A percentile compares a stretch with the other conserved stretches of the same genome.
phyloP scores from a whole-genome alignment of 2,329 filamentous ascomycete species.

The Colletotrichum shisoi region DNA sequence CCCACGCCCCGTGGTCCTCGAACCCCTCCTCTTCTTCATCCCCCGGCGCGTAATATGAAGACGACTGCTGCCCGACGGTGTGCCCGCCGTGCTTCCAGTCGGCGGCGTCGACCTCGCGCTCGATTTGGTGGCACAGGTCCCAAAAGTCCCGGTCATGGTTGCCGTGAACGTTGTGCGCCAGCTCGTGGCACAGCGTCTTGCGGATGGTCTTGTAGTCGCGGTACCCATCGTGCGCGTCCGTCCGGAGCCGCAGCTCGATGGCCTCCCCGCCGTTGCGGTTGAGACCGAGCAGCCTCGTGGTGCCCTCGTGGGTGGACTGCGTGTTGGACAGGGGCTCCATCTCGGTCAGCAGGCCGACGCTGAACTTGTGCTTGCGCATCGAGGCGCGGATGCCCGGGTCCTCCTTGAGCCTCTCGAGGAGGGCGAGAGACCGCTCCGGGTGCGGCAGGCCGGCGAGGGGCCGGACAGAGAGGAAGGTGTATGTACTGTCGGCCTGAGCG shows the following conservation, averaged over 20 bases:
- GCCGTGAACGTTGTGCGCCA: constrained; percentile 88
- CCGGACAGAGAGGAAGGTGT: constrained; percentile 81
- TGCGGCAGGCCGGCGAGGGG: constrained; percentile 81
- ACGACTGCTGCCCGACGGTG: constrained; percentile 70
- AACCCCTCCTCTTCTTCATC: constrained; percentile 61
- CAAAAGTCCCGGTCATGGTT: constrained; percentile 89
- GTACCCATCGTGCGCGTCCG: constrained; percentile 93
- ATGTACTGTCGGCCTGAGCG: constrained; percentile 67
- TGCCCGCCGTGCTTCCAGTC: constrained; percentile 80
- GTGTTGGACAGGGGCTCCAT: constrained; percentile 93
- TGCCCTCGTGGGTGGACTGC: constrained; percentile 71
- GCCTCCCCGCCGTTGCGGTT: constrained; percentile 89
- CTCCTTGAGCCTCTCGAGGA: constrained; percentile 77
- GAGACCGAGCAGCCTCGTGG: constrained; percentile 80
- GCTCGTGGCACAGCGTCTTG: constrained; percentile 91
- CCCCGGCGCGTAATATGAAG: constrained; percentile 65
- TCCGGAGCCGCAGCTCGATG: constrained; percentile 89
- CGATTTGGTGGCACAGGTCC: constrained; percentile 86
- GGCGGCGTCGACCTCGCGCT: constrained; percentile 80
- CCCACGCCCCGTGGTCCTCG: constrained; percentile 78
- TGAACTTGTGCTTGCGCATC: constrained; percentile 87
- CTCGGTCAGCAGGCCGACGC: constrained; percentile 86
- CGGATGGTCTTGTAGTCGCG: constrained; percentile 91
- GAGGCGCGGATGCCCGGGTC: constrained; percentile 85
- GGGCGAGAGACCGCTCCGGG: constrained; percentile 72